Evolutionary conservation across 164 flowering plant species (phyloP).

Genomic region (Vitis cinerea): DNA sequence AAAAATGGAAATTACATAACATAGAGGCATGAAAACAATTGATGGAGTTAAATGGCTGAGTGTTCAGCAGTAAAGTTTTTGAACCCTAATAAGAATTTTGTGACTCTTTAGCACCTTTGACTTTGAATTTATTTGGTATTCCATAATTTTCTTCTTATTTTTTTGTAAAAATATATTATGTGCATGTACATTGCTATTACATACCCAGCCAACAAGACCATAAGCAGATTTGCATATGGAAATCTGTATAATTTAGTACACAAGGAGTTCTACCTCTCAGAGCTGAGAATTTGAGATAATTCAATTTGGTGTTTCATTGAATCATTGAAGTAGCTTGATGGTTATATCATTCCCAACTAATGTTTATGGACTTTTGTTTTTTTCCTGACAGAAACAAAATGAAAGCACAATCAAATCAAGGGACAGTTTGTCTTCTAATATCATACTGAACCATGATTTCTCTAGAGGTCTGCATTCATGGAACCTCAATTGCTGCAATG

Average conservation of each 20-base stretch:
- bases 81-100: too few species aligned
- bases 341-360: background rate
- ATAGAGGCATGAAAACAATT: background rate
- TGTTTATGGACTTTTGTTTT: background rate
- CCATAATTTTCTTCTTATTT: too few species aligned
- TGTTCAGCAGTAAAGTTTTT: too few species aligned
- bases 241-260: too few species aligned
- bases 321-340: background rate
- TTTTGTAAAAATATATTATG: too few species aligned
- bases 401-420: constrained; percentile 11
- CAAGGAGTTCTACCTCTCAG: too few species aligned
- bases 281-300: too few species aligned
- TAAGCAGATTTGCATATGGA: too few species aligned
- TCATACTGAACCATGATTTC: constrained; percentile 75
- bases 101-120: too few species aligned
- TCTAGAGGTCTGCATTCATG: constrained; percentile 67
- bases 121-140: background rate
- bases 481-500: constrained; percentile 71
- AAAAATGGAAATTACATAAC: background rate
- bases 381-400: constrained; percentile 19
- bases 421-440: constrained; percentile 24
- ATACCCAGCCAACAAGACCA: too few species aligned
- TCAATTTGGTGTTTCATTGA: too few species aligned
- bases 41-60: background rate
- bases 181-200: too few species aligned